Percentiles rank a stretch among this genome's conserved stretches.
Conservation (phyloP, 768 basidiomycete genomes). For the Phaeotremella skinneri region DNA sequence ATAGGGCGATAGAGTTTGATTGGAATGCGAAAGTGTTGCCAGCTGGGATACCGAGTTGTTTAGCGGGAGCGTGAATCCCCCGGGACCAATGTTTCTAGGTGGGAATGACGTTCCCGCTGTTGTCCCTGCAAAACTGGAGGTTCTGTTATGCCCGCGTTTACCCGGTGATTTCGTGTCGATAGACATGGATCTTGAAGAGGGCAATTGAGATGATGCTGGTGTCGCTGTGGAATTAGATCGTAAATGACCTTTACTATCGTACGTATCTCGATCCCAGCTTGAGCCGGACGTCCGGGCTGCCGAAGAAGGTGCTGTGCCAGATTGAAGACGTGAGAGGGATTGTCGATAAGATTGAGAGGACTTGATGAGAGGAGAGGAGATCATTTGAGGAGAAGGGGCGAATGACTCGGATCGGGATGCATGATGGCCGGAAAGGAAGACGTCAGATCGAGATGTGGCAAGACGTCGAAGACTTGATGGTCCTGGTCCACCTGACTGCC, state of each 20-base stretch:
- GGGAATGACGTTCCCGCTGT: conserved; percentile 36
- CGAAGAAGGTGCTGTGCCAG: conserved; percentile 20
- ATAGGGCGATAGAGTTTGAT: conserved; percentile 92
- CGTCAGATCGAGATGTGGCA: conserved; percentile 40
- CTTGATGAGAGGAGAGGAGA: conserved; percentile 5
- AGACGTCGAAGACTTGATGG: conserved; percentile 40
- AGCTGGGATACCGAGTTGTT: conserved; percentile 80
- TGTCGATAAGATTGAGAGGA: conserved; percentile 5
- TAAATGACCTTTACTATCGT: conserved; percentile 9
- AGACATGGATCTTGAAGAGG: conserved; percentile 31
- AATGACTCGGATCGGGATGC: conserved; percentile 17
- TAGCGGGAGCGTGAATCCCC: conserved; percentile 51
- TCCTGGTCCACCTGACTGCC: conserved; percentile 16
- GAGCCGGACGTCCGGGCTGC: conserved; percentile 17
- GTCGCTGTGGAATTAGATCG: conserved; percentile 25
- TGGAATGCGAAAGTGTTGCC: conserved; percentile 78
- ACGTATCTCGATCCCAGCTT: conserved; percentile 22
- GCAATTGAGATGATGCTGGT: conserved; percentile 25
- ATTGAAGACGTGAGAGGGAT: conserved; percentile 13
- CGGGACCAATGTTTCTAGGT: conserved; percentile 32
- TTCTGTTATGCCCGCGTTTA: neutral
- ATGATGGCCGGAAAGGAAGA: conserved; percentile 27
- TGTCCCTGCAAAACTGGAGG: conserved; percentile 24
- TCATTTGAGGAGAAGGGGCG: conserved; percentile 13
- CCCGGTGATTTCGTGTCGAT: conserved; percentile 9